A percentile compares a stretch with the other conserved stretches of the same genome.
These are phyloP conservation scores for Arachnopeziza araneosa DNA, from an alignment of 2,329 filamentous ascomycete species.

Conservation along the genomic window DNA sequence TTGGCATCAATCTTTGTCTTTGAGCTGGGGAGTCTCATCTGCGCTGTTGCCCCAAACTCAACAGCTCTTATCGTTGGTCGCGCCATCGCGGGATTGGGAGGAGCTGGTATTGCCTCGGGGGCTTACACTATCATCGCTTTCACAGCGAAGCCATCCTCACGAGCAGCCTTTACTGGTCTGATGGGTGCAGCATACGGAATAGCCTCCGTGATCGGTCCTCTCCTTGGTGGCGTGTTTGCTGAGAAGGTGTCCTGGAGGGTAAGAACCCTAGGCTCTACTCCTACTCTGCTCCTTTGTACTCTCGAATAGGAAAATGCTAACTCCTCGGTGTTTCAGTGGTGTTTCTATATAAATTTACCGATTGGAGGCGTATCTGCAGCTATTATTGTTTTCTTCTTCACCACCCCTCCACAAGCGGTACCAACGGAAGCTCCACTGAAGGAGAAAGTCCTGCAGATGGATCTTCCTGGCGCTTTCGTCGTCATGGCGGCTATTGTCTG, in stretches of 20 bases:
- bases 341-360: conserved; percentile 38
- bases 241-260: conserved; percentile 28
- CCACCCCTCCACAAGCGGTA: conserved; percentile 35
- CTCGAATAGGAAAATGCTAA: too few relatives aligned
- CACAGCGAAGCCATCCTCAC: conserved; percentile 27
- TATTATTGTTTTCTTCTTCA: conserved; percentile 40
- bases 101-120: conserved; percentile 33
- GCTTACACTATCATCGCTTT: conserved; percentile 41
- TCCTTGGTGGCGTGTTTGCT: conserved; percentile 34
- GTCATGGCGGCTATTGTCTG: conserved; percentile 41
- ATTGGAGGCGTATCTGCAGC: conserved; percentile 35
- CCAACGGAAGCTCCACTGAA: conserved; percentile 33
- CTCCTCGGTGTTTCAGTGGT: conserved; percentile 32
- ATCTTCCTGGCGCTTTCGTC: conserved; percentile 39
- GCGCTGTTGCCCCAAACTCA: conserved; percentile 33
- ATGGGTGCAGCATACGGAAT: conserved; percentile 30
- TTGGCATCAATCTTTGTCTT: conserved; percentile 32
- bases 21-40: conserved; percentile 34
- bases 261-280: background rate
- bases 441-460: conserved; percentile 45
- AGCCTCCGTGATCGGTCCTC: conserved; percentile 29
- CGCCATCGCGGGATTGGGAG: conserved; percentile 32
- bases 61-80: conserved; percentile 33
- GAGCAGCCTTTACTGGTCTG: conserved; percentile 32
- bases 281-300: too few relatives aligned